These are phyloP conservation scores for Fusarium chuoi DNA, from an alignment of 2,329 filamentous ascomycete species.

Conservation along the genomic window DNA sequence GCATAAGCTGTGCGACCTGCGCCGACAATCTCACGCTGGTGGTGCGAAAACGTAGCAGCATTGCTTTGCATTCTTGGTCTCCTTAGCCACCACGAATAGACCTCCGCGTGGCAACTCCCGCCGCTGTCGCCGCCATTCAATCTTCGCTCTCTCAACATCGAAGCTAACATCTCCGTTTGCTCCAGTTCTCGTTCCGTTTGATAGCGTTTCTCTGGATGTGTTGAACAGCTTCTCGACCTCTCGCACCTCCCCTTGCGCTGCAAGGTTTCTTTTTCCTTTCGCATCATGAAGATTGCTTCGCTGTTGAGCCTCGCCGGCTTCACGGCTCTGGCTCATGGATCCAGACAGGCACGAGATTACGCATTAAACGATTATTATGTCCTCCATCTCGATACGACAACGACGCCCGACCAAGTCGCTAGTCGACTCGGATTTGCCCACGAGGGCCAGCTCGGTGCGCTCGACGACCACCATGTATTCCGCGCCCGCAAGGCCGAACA, in stretches of 20 bases:
- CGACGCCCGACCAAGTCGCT: slow-evolving; percentile 76
- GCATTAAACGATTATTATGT: slow-evolving; percentile 91
- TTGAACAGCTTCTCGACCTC: slow-evolving; percentile 25
- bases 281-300: slow-evolving; percentile 62
- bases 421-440: slow-evolving; percentile 78
- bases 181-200: slow-evolving; percentile 11
- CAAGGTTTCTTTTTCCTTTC: slow-evolving; percentile 22
- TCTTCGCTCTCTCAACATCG: not conserved
- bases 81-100: not conserved
- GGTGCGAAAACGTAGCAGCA: slow-evolving; percentile 5
- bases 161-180: slow-evolving; percentile 6
- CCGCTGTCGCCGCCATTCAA: slow-evolving; percentile 1
- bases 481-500: slow-evolving; percentile 72
- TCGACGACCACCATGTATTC: slow-evolving; percentile 87
- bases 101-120: slow-evolving; percentile 25
- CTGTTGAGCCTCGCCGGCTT: slow-evolving; percentile 65
- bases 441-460: slow-evolving; percentile 82
- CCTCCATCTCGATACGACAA: slow-evolving; percentile 77
- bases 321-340: slow-evolving; percentile 58
- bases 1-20: slow-evolving; percentile 24
- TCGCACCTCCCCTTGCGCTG: slow-evolving; percentile 35
- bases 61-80: slow-evolving; percentile 7
- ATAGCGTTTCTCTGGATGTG: slow-evolving; percentile 37
- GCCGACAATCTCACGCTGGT: slow-evolving; percentile 10
- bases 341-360: slow-evolving; percentile 74